Conservation (phyloP, 2,329 filamentous ascomycete species). For the Aureobasidium lini region DNA sequence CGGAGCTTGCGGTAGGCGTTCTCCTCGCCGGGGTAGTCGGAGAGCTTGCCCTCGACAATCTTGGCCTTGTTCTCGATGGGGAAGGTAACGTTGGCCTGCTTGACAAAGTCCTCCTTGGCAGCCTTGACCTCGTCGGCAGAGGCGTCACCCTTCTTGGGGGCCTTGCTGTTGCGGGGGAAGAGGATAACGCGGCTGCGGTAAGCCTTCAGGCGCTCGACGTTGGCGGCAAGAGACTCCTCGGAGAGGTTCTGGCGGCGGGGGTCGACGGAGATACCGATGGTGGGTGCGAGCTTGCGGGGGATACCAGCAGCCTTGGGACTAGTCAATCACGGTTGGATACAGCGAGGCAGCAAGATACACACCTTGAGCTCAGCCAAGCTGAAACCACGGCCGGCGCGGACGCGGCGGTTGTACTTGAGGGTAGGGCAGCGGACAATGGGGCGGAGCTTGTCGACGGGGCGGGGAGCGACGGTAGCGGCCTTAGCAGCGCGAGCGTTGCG, state of each 20-base stretch:
- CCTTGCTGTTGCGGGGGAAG: slow-evolving; percentile 91
- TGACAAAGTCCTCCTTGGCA: slow-evolving; percentile 46
- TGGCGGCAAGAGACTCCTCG: slow-evolving; percentile 87
- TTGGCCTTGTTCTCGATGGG: slow-evolving; percentile 65
- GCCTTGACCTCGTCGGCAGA: slow-evolving; percentile 74
- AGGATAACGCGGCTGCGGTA: slow-evolving; percentile 95
- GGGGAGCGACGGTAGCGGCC: slow-evolving; percentile 90
- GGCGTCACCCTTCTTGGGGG: slow-evolving; percentile 88
- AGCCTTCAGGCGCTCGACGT: slow-evolving; percentile 95
- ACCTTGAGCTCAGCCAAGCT: slow-evolving; percentile 97
- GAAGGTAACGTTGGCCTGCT: slow-evolving; percentile 45
- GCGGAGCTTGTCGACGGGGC: slow-evolving; percentile 93
- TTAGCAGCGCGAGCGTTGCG: slow-evolving; percentile 87
- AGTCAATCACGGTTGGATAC: background rate
- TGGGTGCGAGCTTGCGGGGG: slow-evolving; percentile 85
- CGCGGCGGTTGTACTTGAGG: slow-evolving; percentile 96
- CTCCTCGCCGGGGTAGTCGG: slow-evolving; percentile 63
- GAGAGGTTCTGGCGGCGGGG: slow-evolving; percentile 93
- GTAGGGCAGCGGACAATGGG: slow-evolving; percentile 96
- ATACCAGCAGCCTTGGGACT: slow-evolving; percentile 76
- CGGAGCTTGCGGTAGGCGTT: slow-evolving; percentile 83
- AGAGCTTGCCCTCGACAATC: slow-evolving; percentile 76
- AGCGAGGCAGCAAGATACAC: slow-evolving; percentile 25
- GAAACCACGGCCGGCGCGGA: slow-evolving; percentile 95
- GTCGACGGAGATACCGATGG: slow-evolving; percentile 96